Conservation (phyloP, 345 rosid species). For the Populus pruinosa region DNA sequence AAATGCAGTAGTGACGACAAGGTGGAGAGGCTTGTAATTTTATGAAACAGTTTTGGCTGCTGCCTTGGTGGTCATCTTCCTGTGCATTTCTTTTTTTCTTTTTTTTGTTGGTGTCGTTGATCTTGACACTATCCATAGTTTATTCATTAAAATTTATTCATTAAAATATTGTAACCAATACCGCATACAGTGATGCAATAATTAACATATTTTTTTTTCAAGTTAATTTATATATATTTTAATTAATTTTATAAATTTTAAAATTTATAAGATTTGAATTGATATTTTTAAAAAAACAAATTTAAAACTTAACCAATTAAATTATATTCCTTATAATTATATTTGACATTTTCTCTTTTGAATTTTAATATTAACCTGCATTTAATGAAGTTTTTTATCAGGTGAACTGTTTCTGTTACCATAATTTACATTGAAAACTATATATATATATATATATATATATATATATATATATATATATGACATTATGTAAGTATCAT, state of each 20-base stretch:
- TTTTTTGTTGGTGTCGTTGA: neutral
- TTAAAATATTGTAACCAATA: no score
- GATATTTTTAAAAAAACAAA: accelerated
- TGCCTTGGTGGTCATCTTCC: constrained; percentile 19
- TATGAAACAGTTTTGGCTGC: neutral
- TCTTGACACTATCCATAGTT: constrained; percentile 7
- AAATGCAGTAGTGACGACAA: constrained; percentile 27
- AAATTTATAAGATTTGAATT: accelerated
- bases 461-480: no score
- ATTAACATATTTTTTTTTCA: no score
- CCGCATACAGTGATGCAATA: neutral
- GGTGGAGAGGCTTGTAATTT: constrained; percentile 19
- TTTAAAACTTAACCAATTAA: accelerated
- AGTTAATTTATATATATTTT: no score
- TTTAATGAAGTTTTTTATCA: no score
- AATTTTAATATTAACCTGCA: no score
- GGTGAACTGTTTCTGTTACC: neutral
- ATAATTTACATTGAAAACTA: no score
- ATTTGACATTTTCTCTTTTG: no score
- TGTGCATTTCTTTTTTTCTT: neutral
- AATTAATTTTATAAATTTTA: accelerated
- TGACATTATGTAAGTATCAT: no score
- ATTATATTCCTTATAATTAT: no score
- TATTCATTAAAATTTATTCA: neutral
- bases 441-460: no score